Percentiles rank a stretch among this genome's conserved stretches.
Conservation (phyloP, 2,329 filamentous ascomycete genomes). For the Arachnomyces sp. region DNA sequence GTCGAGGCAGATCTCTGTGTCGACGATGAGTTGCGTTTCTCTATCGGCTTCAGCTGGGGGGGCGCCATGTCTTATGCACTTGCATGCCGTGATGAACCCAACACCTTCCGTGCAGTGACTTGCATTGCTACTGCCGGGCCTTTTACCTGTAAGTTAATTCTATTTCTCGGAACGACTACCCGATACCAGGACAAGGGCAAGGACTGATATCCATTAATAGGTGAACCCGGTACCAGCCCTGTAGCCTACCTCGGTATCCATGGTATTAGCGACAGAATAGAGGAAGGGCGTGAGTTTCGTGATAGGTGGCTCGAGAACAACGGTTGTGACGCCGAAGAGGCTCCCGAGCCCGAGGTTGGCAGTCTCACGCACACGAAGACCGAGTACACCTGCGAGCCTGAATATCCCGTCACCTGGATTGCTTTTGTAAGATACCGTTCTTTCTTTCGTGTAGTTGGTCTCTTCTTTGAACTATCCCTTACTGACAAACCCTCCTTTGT, state of each 20-base stretch:
- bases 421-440: no score
- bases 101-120: no score
- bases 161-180: no score
- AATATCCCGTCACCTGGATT: slow-evolving; percentile 1
- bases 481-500: no score
- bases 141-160: no score
- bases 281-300: not conserved
- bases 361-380: not conserved
- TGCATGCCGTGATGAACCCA: not conserved
- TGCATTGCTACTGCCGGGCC: no score
- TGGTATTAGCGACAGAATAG: slow-evolving; percentile 1
- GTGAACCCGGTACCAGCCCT: not conserved
- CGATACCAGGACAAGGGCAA: no score
- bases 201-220: no score
- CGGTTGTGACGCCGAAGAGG: not conserved
- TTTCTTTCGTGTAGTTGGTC: no score
- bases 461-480: no score
- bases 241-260: slow-evolving; percentile 1
- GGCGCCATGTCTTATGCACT: not conserved
- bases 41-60: not conserved
- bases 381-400: not conserved
- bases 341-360: not conserved
- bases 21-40: not conserved
- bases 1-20: not conserved
- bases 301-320: slow-evolving; percentile 1